Conservation (phyloP, 331 rosid genomes). For the Erythrophleum ivorense region DNA sequence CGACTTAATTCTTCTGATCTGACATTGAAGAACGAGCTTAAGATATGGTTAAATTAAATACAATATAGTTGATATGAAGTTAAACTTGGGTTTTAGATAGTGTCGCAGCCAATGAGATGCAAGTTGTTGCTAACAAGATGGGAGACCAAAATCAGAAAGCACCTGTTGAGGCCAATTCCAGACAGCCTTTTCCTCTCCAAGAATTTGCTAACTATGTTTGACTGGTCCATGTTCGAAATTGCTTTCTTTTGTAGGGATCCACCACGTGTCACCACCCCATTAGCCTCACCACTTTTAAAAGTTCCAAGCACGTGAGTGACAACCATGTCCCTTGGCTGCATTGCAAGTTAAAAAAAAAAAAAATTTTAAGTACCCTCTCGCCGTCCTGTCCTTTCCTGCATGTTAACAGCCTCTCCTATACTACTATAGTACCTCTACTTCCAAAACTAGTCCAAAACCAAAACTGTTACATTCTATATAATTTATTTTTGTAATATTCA, state of each 20-base stretch:
- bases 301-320: conserved; percentile 54
- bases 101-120: conserved; percentile 30
- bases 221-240: conserved; percentile 33
- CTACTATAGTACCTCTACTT: background rate
- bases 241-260: conserved; percentile 29
- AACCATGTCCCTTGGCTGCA: conserved; percentile 41
- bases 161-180: conserved; percentile 6
- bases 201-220: conserved; percentile 31
- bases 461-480: background rate
- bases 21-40: conserved; percentile 42
- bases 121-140: conserved; percentile 41
- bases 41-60: background rate
- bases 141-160: conserved; percentile 51
- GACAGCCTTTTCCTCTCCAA: conserved; percentile 6
- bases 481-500: too few species aligned
- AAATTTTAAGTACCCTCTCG: conserved; percentile 11
- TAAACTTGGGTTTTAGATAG: conserved; percentile 4
- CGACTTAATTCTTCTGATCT: conserved; percentile 31
- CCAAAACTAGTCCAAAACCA: background rate
- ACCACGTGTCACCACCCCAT: conserved; percentile 48
- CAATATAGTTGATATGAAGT: background rate
- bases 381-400: conserved; percentile 12
- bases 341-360: conserved; percentile 7
- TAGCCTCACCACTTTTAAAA: conserved; percentile 38
- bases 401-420: conserved; percentile 15